Conservation (phyloP, 768 basidiomycete species). For the Chlorophyllum brunneum region DNA sequence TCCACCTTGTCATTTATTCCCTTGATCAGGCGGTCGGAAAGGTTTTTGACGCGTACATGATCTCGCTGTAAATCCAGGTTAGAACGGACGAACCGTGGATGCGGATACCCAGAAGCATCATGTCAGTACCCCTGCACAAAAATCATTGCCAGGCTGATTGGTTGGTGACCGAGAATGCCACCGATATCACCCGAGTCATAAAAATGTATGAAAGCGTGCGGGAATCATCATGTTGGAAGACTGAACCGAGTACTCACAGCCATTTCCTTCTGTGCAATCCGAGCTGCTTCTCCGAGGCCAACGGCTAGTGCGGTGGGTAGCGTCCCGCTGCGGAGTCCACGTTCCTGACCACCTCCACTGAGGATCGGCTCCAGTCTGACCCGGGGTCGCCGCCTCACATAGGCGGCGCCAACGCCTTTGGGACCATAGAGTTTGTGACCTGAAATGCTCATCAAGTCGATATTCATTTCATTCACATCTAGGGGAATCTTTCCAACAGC, state of each 20-base stretch:
- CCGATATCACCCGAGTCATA: constrained; percentile 43
- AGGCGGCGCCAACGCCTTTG: constrained; percentile 92
- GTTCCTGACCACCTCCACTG: constrained; percentile 95
- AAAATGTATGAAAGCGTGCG: constrained; percentile 30
- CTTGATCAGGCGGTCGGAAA: constrained; percentile 78
- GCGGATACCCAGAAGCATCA: no score
- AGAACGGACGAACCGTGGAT: not conserved
- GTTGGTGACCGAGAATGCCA: constrained; percentile 16
- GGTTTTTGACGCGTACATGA: constrained; percentile 62
- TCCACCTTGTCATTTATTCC: constrained; percentile 83
- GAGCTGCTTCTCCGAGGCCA: constrained; percentile 91
- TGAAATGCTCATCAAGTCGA: constrained; percentile 94
- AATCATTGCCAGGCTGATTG: constrained; percentile 54
- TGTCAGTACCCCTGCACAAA: constrained; percentile 94
- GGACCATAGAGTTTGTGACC: constrained; percentile 99
- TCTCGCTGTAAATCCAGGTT: constrained; percentile 59
- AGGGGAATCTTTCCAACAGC: constrained; percentile 88
- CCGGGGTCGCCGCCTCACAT: constrained; percentile 88
- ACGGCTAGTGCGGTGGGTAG: constrained; percentile 84
- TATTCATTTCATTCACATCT: constrained; percentile 92
- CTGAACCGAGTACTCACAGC: constrained; percentile 52
- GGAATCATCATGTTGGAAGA: constrained; percentile 38
- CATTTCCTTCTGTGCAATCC: constrained; percentile 92
- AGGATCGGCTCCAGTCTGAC: constrained; percentile 94
- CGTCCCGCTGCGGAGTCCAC: constrained; percentile 94